Percentiles rank a stretch among this genome's conserved stretches.
These are phyloP conservation scores for Heterobasidion occidentale DNA, from an alignment of 1,284 basidiomycete genomes.

Conservation along the genomic window DNA sequence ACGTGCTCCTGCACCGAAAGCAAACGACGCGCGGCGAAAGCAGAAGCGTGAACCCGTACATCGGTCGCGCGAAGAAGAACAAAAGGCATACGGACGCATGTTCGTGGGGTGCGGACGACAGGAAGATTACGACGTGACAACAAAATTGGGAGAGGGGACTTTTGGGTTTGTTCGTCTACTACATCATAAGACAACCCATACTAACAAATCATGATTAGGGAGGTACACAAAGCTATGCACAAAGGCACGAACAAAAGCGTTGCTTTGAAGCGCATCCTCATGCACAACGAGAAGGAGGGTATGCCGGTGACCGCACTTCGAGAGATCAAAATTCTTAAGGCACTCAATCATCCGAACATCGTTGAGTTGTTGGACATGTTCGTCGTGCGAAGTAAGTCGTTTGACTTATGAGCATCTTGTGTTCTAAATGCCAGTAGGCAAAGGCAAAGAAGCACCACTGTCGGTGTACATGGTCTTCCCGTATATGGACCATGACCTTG, in stretches of 20 bases:
- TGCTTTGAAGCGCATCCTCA: slow-evolving; percentile 90
- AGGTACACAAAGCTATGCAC: slow-evolving; percentile 83
- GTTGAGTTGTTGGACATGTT: slow-evolving; percentile 94
- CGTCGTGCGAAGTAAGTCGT: slow-evolving; percentile 55
- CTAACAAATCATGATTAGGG: slow-evolving; percentile 35
- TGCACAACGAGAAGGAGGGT: slow-evolving; percentile 95
- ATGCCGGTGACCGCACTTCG: slow-evolving; percentile 95
- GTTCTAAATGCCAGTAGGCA: slow-evolving; percentile 31
- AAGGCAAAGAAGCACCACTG: slow-evolving; percentile 53
- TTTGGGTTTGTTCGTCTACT: slow-evolving; percentile 61
- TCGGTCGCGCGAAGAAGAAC: slow-evolving; percentile 62
- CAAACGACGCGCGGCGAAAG: not conserved
- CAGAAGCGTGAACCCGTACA: slow-evolving; percentile 14
- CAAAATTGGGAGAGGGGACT: slow-evolving; percentile 90
- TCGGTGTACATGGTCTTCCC: slow-evolving; percentile 99
- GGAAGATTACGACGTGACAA: slow-evolving; percentile 72
- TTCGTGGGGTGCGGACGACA: slow-evolving; percentile 77
- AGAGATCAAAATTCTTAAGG: slow-evolving; percentile 97
- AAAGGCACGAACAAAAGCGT: slow-evolving; percentile 57
- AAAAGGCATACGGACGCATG: slow-evolving; percentile 50
- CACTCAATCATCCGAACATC: slow-evolving; percentile 79
- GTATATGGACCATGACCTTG: slow-evolving; percentile 99
- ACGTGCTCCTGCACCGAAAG: not conserved
- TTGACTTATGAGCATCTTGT: not conserved
- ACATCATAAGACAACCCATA: not conserved